Evolutionary conservation across 495 filamentous ascomycete species (phyloP).

Genomic region (Hyaloscypha variabilis): DNA sequence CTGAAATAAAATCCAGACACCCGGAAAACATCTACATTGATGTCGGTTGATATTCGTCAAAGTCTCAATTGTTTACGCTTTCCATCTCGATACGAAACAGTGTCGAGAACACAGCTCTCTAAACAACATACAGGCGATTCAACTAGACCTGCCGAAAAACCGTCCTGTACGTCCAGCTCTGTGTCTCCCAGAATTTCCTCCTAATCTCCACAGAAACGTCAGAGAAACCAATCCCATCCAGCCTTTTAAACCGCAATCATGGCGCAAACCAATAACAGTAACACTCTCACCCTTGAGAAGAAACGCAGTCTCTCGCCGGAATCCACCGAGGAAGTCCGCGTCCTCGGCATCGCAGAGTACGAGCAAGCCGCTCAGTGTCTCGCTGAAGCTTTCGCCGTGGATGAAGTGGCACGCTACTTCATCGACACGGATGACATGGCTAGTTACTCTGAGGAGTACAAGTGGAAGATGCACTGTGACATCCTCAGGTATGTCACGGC

Average conservation of each 20-base stretch:
- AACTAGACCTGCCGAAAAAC: slow-evolving; percentile 40
- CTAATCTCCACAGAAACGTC: background rate
- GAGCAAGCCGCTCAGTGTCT: slow-evolving; percentile 67
- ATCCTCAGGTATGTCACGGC: slow-evolving; percentile 75
- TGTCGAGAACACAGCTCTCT: slow-evolving; percentile 73
- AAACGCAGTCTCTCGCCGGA: slow-evolving; percentile 50
- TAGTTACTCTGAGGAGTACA: slow-evolving; percentile 59
- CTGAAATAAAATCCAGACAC: slow-evolving; percentile 9
- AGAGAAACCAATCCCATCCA: background rate
- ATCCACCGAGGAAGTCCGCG: slow-evolving; percentile 56
- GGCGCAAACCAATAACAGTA: slow-evolving; percentile 30
- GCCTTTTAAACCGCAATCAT: slow-evolving; percentile 26
- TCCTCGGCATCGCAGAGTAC: slow-evolving; percentile 61
- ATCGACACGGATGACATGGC: slow-evolving; percentile 65
- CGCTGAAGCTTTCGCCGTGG: slow-evolving; percentile 74
- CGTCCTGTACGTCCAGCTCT: slow-evolving; percentile 24
- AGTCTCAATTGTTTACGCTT: slow-evolving; percentile 69
- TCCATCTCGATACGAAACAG: slow-evolving; percentile 69
- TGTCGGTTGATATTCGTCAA: slow-evolving; percentile 76
- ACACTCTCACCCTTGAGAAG: slow-evolving; percentile 39
- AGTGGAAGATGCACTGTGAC: slow-evolving; percentile 73
- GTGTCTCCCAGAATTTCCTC: background rate
- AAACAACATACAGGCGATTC: slow-evolving; percentile 71
- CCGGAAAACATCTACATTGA: slow-evolving; percentile 51
- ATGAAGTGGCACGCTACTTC: slow-evolving; percentile 74